phyloP scores from a whole-genome alignment of 768 basidiomycete genomes.

The Dioszegia hungarica region DNA sequence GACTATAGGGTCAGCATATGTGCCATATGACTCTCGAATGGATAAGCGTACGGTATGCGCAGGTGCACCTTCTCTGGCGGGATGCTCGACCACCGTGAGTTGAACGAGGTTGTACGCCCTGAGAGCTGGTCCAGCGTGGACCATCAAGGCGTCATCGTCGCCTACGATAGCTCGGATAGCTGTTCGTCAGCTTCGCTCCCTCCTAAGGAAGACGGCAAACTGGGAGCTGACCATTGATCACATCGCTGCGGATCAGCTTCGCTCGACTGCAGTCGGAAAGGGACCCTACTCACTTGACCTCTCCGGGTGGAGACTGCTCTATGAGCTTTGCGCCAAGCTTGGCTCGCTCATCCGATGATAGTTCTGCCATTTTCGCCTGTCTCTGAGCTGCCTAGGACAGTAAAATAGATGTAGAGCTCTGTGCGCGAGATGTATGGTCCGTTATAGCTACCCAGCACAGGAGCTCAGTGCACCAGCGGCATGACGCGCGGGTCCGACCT shows the following conservation, averaged over 20 bases:
- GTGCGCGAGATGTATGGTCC: too few species aligned
- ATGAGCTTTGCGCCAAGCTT: constrained; percentile 66
- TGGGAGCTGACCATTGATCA: constrained; percentile 62
- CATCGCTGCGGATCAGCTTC: constrained; percentile 55
- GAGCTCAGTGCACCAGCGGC: neutral
- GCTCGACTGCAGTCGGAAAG: neutral
- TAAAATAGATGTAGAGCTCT: too few species aligned
- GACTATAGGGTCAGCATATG: constrained; percentile 54
- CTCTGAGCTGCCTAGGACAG: too few species aligned
- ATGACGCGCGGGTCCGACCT: neutral
- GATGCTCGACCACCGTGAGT: constrained; percentile 80
- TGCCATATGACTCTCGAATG: neutral
- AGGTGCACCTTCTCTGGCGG: constrained; percentile 55
- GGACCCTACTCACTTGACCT: constrained; percentile 61
- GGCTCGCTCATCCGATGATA: constrained; percentile 30
- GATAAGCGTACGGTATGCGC: constrained; percentile 60
- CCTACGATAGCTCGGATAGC: constrained; percentile 86
- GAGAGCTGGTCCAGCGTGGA: constrained; percentile 70
- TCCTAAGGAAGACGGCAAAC: neutral
- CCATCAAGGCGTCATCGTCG: constrained; percentile 77
- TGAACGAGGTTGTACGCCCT: constrained; percentile 82
- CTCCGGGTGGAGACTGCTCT: constrained; percentile 85
- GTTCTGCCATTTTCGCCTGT: constrained; percentile 39
- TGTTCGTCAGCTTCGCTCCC: constrained; percentile 43
- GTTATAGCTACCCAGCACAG: neutral